Evolutionary conservation across 495 filamentous ascomycete genomes (phyloP), one percentile per base, ranked within the genome.

Genomic region (Hamigera avellanea): DNA sequence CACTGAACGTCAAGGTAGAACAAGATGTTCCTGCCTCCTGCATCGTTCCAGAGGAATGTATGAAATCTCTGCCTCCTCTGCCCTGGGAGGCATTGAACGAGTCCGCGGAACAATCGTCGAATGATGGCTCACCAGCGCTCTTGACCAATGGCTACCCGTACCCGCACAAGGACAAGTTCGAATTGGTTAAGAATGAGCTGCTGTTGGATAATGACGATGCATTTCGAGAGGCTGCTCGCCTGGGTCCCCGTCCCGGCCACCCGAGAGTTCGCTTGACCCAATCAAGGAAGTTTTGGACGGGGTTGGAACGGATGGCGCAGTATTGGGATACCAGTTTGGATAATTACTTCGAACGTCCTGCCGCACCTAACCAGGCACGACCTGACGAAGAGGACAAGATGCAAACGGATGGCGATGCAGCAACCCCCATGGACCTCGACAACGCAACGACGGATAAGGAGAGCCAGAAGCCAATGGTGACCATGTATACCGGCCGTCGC

Each of bases 261-360:
- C 44, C 52, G 30, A 52, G 64, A 13, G 59, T 69, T 6, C 57
- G 66, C 3, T 51, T 78, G 17, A 67, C 67, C 0, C 69, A 77
- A 36, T 66, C 74, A 32, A 61, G 75, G 39, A 72, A 70, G 36
- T 80, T 81, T 53, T 81, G 70, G 67, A 62, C 67, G 26, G 66
- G 63, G 4, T 49, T 81, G 37, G 66, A 75, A 43, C 57, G 59
- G 10, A 64, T 80, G 69, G 58, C 70, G 13, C 70, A 75, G 34
- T 80, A 75, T 48, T 81, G 77, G 77, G 77, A 81, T 48, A 64
- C 57, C 15, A 75, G 69, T 38, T 37, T 67, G 26, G 77, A 81
- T 39, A 41, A 73, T 8, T 76, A 80, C 41, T 67, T 44, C 31
- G 58, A 66, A 37, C 54, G 56, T 4, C 57, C 62, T 2, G 51